Evolutionary conservation across 1,139 yeast species (phyloP), one percentile per base, ranked within the genome.

Genomic region (Pichia cactophila): DNA sequence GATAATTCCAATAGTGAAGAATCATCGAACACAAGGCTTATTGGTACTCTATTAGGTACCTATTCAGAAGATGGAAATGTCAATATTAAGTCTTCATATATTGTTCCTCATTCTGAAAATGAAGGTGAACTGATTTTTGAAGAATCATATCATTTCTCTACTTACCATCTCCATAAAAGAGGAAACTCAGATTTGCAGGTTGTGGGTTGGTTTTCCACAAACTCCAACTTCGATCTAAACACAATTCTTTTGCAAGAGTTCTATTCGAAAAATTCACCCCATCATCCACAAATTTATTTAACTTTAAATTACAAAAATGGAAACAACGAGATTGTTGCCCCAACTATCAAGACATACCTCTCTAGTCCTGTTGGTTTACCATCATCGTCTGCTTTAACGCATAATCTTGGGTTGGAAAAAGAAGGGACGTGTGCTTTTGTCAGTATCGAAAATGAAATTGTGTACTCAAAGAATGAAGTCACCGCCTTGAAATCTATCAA

Each of bases 181-280:
- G 83, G 94, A 38, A 85, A 83, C 66, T 92, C 94, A 50, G 85
- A 85, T 64, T 87, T 83, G 59, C 74, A 77, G 46, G 86, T 88
- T 49, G 76, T 88, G 51, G 96, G 96, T 50, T 88, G 96, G 96
- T 87, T 86, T 67, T 86, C 94, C 47, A 82, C 90, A 36, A 70
- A 79, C 41, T 69, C 75, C 26, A 76, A 74, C 56, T 77, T 88
- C 56, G 90, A 86, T 68, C 76, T 81, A 54, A 78, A 84, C 63
- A 81, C 94, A 28, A 86, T 87, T n/a, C 75, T 88, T 58, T 81
- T 88, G 61, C 96, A 88, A 65, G 94, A 85, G 63, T 85, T 87
- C 64, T 88, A 84, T 69, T 74, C 83, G 43, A 84, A 83, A 66
- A 79, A 70, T 40, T 78, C 86, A 54, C 82, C 89, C 7, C 78